These are phyloP conservation scores for Brettanomyces bruxellensis DNA, from an alignment of 805 yeast species.

Conservation along the genomic window DNA sequence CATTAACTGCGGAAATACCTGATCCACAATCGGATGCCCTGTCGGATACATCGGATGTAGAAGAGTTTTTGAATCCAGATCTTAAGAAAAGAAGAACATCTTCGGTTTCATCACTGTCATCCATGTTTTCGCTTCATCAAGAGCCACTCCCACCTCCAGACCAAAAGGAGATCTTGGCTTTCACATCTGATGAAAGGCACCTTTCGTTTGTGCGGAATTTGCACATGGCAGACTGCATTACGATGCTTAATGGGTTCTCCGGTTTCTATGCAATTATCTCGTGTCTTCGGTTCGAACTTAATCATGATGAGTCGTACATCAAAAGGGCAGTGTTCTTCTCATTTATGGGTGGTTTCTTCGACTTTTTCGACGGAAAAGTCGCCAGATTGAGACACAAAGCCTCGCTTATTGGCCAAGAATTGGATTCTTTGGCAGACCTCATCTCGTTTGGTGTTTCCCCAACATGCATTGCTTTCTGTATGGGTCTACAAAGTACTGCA, in stretches of 20 bases:
- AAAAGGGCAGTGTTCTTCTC: slow-evolving; percentile 86
- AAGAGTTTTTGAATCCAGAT: slow-evolving; percentile 8
- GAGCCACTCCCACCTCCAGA: slow-evolving; percentile 73
- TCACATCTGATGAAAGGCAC: slow-evolving; percentile 77
- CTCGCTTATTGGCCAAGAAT: slow-evolving; percentile 92
- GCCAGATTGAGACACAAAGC: slow-evolving; percentile 91
- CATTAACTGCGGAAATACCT: neutral
- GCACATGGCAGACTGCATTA: slow-evolving; percentile 94
- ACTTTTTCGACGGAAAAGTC: slow-evolving; percentile 94
- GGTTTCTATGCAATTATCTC: slow-evolving; percentile 89
- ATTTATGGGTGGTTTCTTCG: slow-evolving; percentile 87
- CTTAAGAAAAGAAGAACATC: slow-evolving; percentile 22
- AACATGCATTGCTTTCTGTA: slow-evolving; percentile 81
- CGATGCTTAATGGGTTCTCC: slow-evolving; percentile 86
- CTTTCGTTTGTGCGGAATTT: slow-evolving; percentile 78
- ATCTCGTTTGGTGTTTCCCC: slow-evolving; percentile 95
- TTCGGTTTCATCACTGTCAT: slow-evolving; percentile 19
- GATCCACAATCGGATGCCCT: neutral
- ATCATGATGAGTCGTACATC: slow-evolving; percentile 58
- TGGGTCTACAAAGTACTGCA: slow-evolving; percentile 78
- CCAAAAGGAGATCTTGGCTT: slow-evolving; percentile 65
- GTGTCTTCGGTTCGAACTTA: slow-evolving; percentile 70
- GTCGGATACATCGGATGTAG: slow-evolving; percentile 11
- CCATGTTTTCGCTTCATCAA: slow-evolving; percentile 39
- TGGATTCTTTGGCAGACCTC: slow-evolving; percentile 93